These are phyloP conservation scores for Leccinum uliginosum DNA, from an alignment of 768 basidiomycete genomes.

Conservation along the genomic window DNA sequence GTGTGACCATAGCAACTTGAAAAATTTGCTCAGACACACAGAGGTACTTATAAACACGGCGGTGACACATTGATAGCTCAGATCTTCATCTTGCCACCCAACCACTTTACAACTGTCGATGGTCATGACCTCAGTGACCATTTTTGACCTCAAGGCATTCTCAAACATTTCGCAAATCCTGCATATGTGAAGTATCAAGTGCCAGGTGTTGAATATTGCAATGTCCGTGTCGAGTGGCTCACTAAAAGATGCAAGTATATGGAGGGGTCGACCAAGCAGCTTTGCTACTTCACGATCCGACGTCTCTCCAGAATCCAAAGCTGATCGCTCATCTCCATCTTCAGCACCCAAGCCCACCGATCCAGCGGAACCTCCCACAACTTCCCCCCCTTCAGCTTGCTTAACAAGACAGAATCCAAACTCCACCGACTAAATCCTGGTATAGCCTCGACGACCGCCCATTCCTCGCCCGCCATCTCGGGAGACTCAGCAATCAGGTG, in stretches of 20 bases:
- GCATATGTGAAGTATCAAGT: no score
- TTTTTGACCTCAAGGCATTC: no score
- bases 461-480: slow-evolving; percentile 28
- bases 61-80: no score
- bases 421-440: slow-evolving; percentile 42
- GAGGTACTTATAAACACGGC: no score
- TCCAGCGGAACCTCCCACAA: slow-evolving; percentile 22
- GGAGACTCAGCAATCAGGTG: slow-evolving; percentile 58
- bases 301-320: slow-evolving; percentile 48
- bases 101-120: no score
- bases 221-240: neutral
- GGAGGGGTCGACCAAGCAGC: no score
- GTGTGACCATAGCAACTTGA: no score
- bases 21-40: no score
- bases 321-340: slow-evolving; percentile 36
- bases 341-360: slow-evolving; percentile 27
- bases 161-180: no score
- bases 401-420: slow-evolving; percentile 14
- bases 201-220: no score
- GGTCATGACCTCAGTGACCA: no score
- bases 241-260: neutral
- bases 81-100: no score
- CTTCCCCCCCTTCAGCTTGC: slow-evolving; percentile 17
- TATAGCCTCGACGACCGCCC: slow-evolving; percentile 44
- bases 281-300: neutral